A percentile compares a stretch with the other conserved stretches of the same genome.
phyloP scores from a whole-genome alignment of 768 basidiomycete genomes.

The Mycena olivaceomarginata region DNA sequence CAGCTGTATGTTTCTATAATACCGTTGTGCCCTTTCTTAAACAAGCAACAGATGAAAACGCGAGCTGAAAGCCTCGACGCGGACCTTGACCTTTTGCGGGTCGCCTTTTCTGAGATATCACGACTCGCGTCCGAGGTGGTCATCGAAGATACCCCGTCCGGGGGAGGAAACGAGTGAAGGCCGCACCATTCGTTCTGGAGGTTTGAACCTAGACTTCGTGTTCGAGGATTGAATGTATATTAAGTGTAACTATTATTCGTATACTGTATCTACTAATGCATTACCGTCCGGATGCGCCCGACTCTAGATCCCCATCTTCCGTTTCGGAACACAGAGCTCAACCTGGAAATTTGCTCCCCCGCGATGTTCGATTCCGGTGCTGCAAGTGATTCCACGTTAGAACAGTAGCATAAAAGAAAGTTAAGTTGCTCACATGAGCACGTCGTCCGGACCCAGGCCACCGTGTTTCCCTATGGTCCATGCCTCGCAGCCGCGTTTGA shows the following conservation, averaged over 20 bases:
- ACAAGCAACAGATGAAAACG: constrained; percentile 85
- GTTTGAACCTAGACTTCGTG: not conserved
- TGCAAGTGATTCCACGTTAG: constrained; percentile 10
- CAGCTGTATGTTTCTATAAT: constrained; percentile 71
- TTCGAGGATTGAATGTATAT: not conserved
- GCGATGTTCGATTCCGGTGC: constrained; percentile 39
- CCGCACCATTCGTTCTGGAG: no score
- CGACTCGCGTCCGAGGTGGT: constrained; percentile 83
- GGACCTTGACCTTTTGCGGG: constrained; percentile 87
- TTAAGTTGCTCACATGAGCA: constrained; percentile 58
- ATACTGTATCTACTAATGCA: constrained; percentile 31
- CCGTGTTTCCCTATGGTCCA: constrained; percentile 56
- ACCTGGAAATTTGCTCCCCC: constrained; percentile 44
- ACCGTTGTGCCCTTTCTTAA: constrained; percentile 5
- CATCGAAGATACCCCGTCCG: constrained; percentile 58
- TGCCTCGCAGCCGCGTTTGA: constrained; percentile 59
- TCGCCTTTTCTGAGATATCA: constrained; percentile 92
- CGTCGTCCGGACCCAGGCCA: constrained; percentile 54
- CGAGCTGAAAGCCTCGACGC: constrained; percentile 90
- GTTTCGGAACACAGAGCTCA: constrained; percentile 39
- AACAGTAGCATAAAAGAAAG: constrained; percentile 47
- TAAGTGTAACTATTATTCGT: constrained; percentile 33
- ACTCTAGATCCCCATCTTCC: constrained; percentile 26
- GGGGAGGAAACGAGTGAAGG: not conserved
- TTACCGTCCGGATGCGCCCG: not conserved